Base-by-base conservation (phyloP, 73 alveolate genomes). In the Tetrahymena malaccensis region DNA sequence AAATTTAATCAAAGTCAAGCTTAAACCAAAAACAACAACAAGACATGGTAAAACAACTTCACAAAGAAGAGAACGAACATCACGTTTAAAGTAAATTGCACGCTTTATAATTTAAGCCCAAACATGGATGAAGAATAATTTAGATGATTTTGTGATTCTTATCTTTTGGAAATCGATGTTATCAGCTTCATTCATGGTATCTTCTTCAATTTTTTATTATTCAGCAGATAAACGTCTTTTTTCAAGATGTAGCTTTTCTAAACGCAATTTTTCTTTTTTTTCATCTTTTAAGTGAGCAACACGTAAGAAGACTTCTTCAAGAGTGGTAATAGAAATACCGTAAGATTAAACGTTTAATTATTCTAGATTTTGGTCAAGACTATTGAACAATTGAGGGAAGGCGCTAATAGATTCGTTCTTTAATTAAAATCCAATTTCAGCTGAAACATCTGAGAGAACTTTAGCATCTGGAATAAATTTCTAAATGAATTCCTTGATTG, bases 251-350 rank as follows among this genome's bases (percentile, higher is more conserved):
- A 35, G 93, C 96, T 93, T 55, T 89, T 56, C 94, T 50, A 84
- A 95, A 40, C 84, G 95, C 44, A 93, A 57, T 55, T 40, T 11
- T 50, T 94, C 96, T 93, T 94, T 96, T 94, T 96, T 95, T 94
- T 97, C 99, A 56, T 96, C 98, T 94, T 97, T 98, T 95, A 97
- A 70, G 55, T 98, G 96, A 4, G 98, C 99, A 9, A 99, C 99
- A 96, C 97, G 96, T 27, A 99, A 96, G 96, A 99, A 99, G 0
- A 99, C 99, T 96, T 99, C 99, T 98, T 99, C 99, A 84, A 99
- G 97, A 37, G 99, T 99, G 9, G 99, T 98, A 94, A 98, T 97
- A 31, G 99, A 97, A 10, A 98, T 96, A 21, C 99, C 99, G 85
- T 98, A 98, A 35, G 98, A 96, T 34, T 58, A 25, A 0, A 98